These are phyloP conservation scores for Populus hybrid DNA, from an alignment of 441 rosid genomes.

Conservation along the genomic window DNA sequence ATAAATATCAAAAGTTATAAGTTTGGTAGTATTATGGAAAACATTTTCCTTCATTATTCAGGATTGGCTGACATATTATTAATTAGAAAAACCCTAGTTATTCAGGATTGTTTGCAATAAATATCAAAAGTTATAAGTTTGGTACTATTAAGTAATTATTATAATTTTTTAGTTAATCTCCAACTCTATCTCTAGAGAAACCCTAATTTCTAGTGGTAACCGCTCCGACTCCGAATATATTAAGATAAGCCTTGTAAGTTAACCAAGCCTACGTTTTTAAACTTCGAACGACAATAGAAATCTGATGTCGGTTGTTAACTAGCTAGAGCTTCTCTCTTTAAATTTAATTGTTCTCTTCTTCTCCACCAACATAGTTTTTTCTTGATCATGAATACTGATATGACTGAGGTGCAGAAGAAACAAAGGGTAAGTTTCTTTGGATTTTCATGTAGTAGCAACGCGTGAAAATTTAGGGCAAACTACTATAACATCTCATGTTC, in stretches of 20 bases:
- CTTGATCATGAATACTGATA: not conserved
- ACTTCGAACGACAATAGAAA: not conserved
- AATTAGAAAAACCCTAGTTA: no score
- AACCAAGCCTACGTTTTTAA: not conserved
- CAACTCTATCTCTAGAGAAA: not conserved
- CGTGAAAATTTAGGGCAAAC: not conserved
- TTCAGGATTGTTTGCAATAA: no score
- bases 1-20: no score
- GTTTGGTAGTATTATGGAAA: no score
- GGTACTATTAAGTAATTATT: no score
- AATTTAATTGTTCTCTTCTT: not conserved
- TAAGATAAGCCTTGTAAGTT: not conserved
- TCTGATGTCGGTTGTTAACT: not conserved
- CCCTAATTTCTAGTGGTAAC: not conserved
- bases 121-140: no score
- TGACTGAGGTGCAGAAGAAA: not conserved
- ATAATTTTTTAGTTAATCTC: not conserved
- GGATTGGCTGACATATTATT: no score
- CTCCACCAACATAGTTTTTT: not conserved
- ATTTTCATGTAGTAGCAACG: not conserved
- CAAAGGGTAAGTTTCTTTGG: not conserved
- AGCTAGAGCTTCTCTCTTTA: not conserved
- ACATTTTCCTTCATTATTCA: no score
- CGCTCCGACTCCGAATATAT: not conserved
- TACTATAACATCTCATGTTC: not conserved